Evolutionary conservation across 495 filamentous ascomycete species (phyloP), one percentile per base, ranked within the genome.

Genomic region (Penicillium silybi): DNA sequence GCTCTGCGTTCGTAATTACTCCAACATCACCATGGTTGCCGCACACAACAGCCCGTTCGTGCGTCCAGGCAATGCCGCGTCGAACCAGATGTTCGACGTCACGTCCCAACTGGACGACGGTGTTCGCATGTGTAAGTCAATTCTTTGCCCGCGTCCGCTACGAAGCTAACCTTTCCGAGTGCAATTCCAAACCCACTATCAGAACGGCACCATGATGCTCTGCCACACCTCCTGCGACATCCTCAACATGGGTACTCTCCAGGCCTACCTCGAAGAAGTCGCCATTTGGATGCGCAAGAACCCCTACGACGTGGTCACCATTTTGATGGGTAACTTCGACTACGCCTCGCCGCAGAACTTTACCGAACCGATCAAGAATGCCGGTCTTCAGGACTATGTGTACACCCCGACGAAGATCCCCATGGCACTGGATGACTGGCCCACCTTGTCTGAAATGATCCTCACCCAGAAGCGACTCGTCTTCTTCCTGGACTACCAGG

Each of bases 1-100:
- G 62, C 84, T 95, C 61, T 97, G 92, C 70, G 66, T 63, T 7
- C 79, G 90, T 41, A 83, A 82, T 49, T 97, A 92, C 63, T 87
- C 87, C 71, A 93, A 96, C 66, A 88, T 97, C 65, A 93, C 91
- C 48, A 76, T 89, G 62, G 83, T 97, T 3, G 88, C 85, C 18
- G 85, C 88, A 13, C 85, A 97, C 71, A 96, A 96, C 72, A 91
- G 86, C 27, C 88, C 90, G 17, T 97, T 97, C 64, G 80, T 83
- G 19, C 40, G 62, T 27, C 59, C 75, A 60, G 82, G 86, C 62
- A 86, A 88, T 65, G 79, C 83, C 2, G 89, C 86, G 1, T 78
- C 86, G 48, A 97, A 96, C 65, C 92, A 97, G 66, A 70, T 74
- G 5, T 70, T 87, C 32, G 66, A 71, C 42, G 89, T 96, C 40